These are phyloP conservation scores for Ceratocystis diversiconidia DNA, from an alignment of 2,329 filamentous ascomycete genomes.

Conservation along the genomic window DNA sequence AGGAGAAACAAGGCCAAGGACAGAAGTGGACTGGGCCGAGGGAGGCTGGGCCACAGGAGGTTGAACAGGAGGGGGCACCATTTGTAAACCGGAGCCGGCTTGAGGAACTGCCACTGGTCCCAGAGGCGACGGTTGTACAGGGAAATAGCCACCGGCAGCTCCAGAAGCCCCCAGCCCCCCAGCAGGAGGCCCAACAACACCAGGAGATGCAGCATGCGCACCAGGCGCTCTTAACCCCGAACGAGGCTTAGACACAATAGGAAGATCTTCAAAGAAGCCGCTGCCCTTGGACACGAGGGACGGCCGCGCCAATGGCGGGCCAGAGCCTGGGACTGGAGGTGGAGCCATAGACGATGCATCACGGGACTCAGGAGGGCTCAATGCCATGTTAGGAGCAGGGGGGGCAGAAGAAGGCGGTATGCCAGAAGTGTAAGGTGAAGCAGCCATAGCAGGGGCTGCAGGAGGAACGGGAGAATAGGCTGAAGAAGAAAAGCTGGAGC, in stretches of 20 bases:
- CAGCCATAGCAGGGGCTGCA: constrained; percentile 11
- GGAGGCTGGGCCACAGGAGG: constrained; percentile 18
- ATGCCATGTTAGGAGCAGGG: neutral
- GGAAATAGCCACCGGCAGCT: constrained; percentile 15
- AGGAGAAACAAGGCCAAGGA: constrained; percentile 36
- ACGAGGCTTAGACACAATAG: constrained; percentile 46
- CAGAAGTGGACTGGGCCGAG: constrained; percentile 12
- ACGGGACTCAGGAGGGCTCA: constrained; percentile 21
- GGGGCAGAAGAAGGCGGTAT: neutral
- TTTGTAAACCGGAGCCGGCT: neutral
- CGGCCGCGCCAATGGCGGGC: constrained; percentile 24
- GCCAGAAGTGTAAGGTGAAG: constrained; percentile 18
- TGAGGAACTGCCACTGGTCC: constrained; percentile 17
- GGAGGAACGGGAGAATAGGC: constrained; percentile 21
- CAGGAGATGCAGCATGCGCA: constrained; percentile 31
- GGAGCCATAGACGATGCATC: constrained; percentile 7
- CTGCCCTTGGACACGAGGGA: constrained; percentile 28
- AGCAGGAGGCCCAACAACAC: constrained; percentile 10
- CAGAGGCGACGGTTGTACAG: constrained; percentile 21
- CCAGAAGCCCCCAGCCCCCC: constrained; percentile 20
- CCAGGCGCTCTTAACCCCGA: constrained; percentile 41
- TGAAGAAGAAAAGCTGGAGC: constrained; percentile 40
- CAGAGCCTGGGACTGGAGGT: constrained; percentile 21
- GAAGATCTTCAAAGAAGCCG: constrained; percentile 68
- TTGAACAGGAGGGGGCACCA: neutral